phyloP scores from a whole-genome alignment of 208 protist genomes.

The Acanthamoeba triangularis region DNA sequence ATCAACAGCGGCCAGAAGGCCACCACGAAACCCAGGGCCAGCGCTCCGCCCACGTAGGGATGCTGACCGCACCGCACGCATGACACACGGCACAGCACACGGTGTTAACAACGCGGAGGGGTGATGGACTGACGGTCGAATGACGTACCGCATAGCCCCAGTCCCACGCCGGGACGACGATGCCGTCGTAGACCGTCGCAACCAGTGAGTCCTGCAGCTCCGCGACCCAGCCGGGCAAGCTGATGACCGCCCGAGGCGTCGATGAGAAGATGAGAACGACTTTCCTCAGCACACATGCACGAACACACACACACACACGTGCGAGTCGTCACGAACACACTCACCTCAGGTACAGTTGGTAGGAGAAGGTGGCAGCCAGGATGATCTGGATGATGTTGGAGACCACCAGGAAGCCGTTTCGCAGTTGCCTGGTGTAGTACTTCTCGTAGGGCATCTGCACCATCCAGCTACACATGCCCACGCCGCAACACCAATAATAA shows the following conservation, averaged over 20 bases:
- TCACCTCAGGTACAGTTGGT: constrained; percentile 2
- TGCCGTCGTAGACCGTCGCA: not conserved
- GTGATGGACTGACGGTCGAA: not conserved
- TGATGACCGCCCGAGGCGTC: not conserved
- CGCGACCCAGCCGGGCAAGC: not conserved
- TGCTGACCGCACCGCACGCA: not conserved
- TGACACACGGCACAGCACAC: not conserved
- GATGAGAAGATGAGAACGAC: no score
- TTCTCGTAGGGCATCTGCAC: constrained; percentile 5
- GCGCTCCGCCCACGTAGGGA: not conserved
- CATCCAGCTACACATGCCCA: constrained; percentile 24
- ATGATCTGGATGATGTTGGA: not conserved
- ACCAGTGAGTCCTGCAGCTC: not conserved
- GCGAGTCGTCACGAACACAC: no score
- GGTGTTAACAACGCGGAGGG: not conserved
- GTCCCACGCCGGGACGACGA: constrained; percentile 5
- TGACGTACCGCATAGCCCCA: not conserved
- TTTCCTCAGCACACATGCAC: no score
- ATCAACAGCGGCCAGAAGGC: not conserved
- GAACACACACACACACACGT: no score
- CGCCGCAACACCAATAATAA: no score
- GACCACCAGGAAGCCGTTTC: not conserved
- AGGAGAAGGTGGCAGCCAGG: not conserved
- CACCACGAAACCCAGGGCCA: not conserved
- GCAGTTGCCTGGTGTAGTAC: not conserved